Evolutionary conservation across 352 stramenopile species (phyloP), one percentile per base, ranked within the genome.

Genomic region (Phytopythium kandeliae): DNA sequence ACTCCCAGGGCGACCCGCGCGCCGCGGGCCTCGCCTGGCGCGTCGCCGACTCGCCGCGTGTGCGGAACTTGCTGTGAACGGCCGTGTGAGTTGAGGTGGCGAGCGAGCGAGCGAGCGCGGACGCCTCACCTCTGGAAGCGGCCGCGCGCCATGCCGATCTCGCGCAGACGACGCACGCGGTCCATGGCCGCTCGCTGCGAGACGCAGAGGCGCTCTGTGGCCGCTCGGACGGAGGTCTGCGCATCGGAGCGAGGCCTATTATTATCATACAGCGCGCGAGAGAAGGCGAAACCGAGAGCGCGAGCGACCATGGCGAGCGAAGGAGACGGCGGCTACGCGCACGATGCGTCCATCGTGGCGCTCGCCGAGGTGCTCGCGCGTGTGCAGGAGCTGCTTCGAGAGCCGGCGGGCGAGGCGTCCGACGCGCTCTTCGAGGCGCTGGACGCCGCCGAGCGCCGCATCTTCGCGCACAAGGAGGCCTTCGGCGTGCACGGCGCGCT

Each of bases 71-170:
- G 66, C 75, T 86, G 28, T n/a, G n/a, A n/a, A 9, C 28, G 28
- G 28, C 28, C 28, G 28, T 31, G 28, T 41, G 35, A 41, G 35
- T 22, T 9, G 35, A 45, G 9, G 60, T 1, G 33, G 3, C 15
- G 9, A 11, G 28, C 12, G 44, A 17, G 21, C 17, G 42, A 30
- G 15, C 13, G 6, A 36, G 22, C 4, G 36, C 26, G 3, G n/a
- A n/a, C 28, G 28, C 28, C 41, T 44, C 26, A 82, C 75, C 75
- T 86, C 51, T 86, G 75, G 38, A 65, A 85, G 31, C 75, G 70
- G 3, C 68, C 71, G n/a, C 60, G 63, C 15, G 48, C 57, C 34
- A 70, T 55, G 10, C 68, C 70, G 8, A 83, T 68, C 37, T 77
- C 63, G 22, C 63, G 64, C 17, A 85, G 57, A 1, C 58, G 56